These are phyloP conservation scores for Dillenia turbinata DNA, from an alignment of 164 flowering plant species.

Conservation along the genomic window DNA sequence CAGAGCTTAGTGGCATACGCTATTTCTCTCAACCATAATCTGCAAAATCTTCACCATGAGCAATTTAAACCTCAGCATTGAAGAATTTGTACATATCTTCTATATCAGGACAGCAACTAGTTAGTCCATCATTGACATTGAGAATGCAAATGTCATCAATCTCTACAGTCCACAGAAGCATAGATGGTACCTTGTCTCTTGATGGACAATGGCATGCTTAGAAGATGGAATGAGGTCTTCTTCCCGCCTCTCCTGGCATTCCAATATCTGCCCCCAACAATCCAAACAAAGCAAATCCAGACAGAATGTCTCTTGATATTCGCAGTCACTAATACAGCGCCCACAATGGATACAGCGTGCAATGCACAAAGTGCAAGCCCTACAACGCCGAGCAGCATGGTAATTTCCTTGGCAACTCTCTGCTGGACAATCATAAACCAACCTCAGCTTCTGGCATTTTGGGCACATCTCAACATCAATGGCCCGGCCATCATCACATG, in stretches of 20 bases:
- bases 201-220: constrained; percentile 7
- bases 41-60: no score
- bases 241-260: constrained; percentile 22
- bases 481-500: constrained; percentile 61
- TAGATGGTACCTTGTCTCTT: constrained; percentile 15
- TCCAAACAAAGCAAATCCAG: constrained; percentile 63
- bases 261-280: constrained; percentile 41
- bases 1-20: not conserved
- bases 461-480: constrained; percentile 67
- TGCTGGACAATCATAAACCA: constrained; percentile 67
- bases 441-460: constrained; percentile 46
- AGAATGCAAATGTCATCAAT: not conserved
- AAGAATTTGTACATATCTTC: not conserved
- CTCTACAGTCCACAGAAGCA: constrained; percentile 16
- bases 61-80: no score
- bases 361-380: constrained; percentile 80
- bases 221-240: constrained; percentile 9
- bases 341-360: constrained; percentile 75
- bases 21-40: no score
- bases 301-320: constrained; percentile 75
- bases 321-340: constrained; percentile 54
- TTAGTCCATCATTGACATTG: constrained; percentile 11
- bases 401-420: constrained; percentile 57
- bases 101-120: constrained; percentile 5
- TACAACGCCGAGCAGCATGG: constrained; percentile 35